Conservation (phyloP, 768 basidiomycete species). For the Leccinum ochraceum region DNA sequence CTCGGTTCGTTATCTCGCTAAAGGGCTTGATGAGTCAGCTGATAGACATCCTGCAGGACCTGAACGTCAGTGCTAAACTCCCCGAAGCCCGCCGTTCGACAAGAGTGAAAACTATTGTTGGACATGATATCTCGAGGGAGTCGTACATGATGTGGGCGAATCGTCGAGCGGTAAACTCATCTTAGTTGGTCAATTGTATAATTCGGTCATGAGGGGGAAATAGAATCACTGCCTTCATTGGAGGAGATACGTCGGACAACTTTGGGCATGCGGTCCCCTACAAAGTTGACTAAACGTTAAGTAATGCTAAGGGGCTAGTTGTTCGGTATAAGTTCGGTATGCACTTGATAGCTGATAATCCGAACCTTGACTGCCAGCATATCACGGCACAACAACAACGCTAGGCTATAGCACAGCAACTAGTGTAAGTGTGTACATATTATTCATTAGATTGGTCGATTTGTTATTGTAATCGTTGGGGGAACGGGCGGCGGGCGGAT, state of each 20-base stretch:
- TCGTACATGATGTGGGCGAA: slow-evolving; percentile 91
- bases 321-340: no score
- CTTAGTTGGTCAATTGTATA: slow-evolving; percentile 13
- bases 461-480: neutral
- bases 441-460: neutral
- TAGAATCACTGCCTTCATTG: neutral
- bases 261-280: neutral
- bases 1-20: slow-evolving; percentile 50
- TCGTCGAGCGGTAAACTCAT: slow-evolving; percentile 58
- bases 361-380: no score
- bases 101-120: slow-evolving; percentile 59
- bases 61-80: slow-evolving; percentile 65
- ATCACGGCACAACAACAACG: no score
- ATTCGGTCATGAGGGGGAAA: neutral
- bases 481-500: slow-evolving; percentile 10
- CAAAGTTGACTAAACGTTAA: neutral
- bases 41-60: slow-evolving; percentile 48
- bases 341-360: no score
- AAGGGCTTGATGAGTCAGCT: slow-evolving; percentile 7
- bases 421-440: no score
- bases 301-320: neutral
- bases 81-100: slow-evolving; percentile 82
- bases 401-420: no score
- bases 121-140: slow-evolving; percentile 68
- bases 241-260: neutral